These are phyloP conservation scores for Brassica nigra DNA, from an alignment of 345 rosid genomes.

Conservation along the genomic window DNA sequence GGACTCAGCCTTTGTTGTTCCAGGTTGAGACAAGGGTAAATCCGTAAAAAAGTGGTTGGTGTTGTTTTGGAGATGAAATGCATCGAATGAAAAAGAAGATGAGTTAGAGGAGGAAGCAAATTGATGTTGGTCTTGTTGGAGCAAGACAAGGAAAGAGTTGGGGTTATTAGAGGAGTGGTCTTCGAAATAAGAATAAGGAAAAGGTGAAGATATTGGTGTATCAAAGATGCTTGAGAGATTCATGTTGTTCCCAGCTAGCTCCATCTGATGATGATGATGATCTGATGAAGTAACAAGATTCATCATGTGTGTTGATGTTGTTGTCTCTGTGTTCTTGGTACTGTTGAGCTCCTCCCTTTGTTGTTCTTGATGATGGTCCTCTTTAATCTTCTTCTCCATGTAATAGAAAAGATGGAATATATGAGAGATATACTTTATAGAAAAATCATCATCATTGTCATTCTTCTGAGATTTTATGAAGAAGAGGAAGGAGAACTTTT, in stretches of 20 bases:
- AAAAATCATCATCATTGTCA: constrained; percentile 28
- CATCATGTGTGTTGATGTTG: constrained; percentile 43
- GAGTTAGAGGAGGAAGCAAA: constrained; percentile 36
- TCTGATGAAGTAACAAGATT: constrained; percentile 44
- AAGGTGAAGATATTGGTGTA: constrained; percentile 43
- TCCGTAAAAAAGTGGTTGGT: constrained; percentile 17
- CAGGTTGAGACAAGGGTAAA: constrained; percentile 25
- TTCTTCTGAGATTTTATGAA: constrained; percentile 28
- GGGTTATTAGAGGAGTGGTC: constrained; percentile 25
- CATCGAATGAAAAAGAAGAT: constrained; percentile 56
- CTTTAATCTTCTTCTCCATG: constrained; percentile 31
- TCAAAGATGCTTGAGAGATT: constrained; percentile 60
- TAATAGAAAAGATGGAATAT: constrained; percentile 19
- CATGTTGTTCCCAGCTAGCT: constrained; percentile 41
- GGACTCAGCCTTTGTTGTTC: constrained; percentile 52
- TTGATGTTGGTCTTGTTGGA: constrained; percentile 42
- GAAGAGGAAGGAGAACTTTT: constrained; percentile 33
- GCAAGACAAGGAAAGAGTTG: constrained; percentile 55
- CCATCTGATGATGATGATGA: constrained; percentile 43
- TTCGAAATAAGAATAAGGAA: constrained; percentile 39
- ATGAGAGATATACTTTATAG: constrained; percentile 34
- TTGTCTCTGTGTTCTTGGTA: constrained; percentile 21
- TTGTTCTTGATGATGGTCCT: neutral
- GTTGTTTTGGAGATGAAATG: constrained; percentile 41
- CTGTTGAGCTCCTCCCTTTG: constrained; percentile 9